Base-by-base conservation (phyloP, 129 eudicot species). In the Arctium minus region DNA sequence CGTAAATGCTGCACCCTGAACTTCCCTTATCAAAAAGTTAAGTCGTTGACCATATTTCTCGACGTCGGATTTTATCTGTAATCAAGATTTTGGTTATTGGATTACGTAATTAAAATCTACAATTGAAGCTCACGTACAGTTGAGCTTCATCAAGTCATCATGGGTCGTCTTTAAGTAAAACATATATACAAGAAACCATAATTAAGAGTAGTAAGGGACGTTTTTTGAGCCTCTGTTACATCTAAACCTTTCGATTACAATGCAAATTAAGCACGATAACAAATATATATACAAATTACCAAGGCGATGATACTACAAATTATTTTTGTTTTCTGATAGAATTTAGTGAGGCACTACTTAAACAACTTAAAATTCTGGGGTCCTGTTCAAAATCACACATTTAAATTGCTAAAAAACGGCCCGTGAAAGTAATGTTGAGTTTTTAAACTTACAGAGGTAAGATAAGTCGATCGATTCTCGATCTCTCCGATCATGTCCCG, bases 401-500 rank as follows among this genome's bases (percentile, higher is more conserved):
- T 22, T 22, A 22, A 22, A 22, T 22, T 22, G 27, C 27, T 22
- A 22, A n/a, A 33, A 33, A 33, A 33, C 3, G 1, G 36, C 3
- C 3, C 0, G 42, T 30, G 6, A 31, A 30, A n/a, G 13, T n/a
- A 13, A 1, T 2, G 50, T 38, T 33, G 76, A 40, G 78, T 22
- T 73, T 40, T 18, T 32, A 18, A 35, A 82, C 92, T 92, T 87
- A 95, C 98, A 46, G 97, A 92, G 9, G 91, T 84, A 64, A 95
- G 93, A 85, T 95, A 90, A n/a, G 97, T 82, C 0, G 98, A 95
- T 27, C 96, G 92, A 83, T 95, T 92, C 86, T 95, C 98, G 60
- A 92, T 95, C 77, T 95, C 98, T 38, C 98, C 98, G 11, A 94
- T 94, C 98, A 94, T 94, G 64, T 94, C 92, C 50, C 90, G 83